Evolutionary conservation across 73 alveolate species (phyloP).

Genomic region (Paramecium pentaurelia): DNA sequence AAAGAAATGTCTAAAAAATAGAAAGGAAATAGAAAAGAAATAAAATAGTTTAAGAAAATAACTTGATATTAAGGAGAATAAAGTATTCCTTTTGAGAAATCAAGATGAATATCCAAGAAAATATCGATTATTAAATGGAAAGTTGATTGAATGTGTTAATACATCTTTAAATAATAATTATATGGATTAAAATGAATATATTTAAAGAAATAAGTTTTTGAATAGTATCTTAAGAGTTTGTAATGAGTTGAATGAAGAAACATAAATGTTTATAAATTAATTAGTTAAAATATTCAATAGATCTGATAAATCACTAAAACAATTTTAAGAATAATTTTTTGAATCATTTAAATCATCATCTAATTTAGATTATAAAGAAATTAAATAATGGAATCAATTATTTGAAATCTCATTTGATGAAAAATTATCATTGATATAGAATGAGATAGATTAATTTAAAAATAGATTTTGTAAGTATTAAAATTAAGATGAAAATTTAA

Average conservation of each 20-base stretch:
- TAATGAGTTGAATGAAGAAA: not conserved
- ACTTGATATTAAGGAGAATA: not conserved
- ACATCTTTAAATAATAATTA: not conserved
- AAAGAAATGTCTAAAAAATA: not conserved
- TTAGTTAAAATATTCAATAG: not conserved
- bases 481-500: too few species aligned
- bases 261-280: not conserved
- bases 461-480: not conserved
- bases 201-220: too few species aligned
- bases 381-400: not conserved
- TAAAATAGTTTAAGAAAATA: not conserved
- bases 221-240: not conserved
- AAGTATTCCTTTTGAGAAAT: not conserved
- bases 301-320: not conserved
- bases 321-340: not conserved
- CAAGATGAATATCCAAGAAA: not conserved
- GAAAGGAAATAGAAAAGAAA: not conserved
- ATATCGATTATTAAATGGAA: not conserved
- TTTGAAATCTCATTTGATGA: not conserved
- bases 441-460: not conserved
- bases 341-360: not conserved
- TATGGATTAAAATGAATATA: too few species aligned
- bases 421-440: not conserved
- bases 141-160: not conserved
- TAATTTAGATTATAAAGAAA: not conserved